Evolutionary conservation across 768 basidiomycete species (phyloP), one percentile per base, ranked within the genome.

Genomic region (Paxillus ammoniavirescens): DNA sequence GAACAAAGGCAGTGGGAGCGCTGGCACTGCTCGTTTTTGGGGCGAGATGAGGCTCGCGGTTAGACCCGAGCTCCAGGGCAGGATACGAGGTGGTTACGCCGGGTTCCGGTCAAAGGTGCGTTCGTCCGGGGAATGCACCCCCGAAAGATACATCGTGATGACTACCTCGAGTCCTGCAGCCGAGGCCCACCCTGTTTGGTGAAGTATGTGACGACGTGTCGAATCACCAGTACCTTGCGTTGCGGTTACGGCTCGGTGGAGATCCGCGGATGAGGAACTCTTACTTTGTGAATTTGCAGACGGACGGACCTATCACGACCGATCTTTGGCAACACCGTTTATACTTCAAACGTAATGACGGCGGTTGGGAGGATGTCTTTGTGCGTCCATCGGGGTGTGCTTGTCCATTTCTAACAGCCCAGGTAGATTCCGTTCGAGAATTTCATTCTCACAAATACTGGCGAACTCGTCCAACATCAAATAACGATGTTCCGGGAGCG

Each of bases 291-390:
- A 98, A 98, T 71, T 74, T 98, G 43, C 94, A 97, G 68, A 96
- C 93, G 2, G 89, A 93, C 48, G 89, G 90, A 1, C 78, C 83
- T 42, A 77, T 90, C 46, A 80, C 84, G 47, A 87, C 84, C 36
- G 93, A 96, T 66, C 74, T 98, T n/a, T 98, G 91, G 87, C 96
- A 97, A 65, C 94, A 98, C 61, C 81, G 91, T 33, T 75, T 98
- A n/a, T 91, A 82, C 71, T 89, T 94, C 66, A 75, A 78, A 47
- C 78, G 81, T 50, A 73, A 75, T 26, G 80, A 86, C 53, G 79
- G 82, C 23, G 72, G 75, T 4, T 95, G 93, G 93, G 88, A 93
- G 66, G 86, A 92, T 62, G 67, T 95, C 14, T 86, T 86, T 63
- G 91, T 91, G 58, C 61, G 86, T 78, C 40, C 56, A 23, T 49